Evolutionary conservation across 352 stramenopile species (phyloP), one percentile per base, ranked within the genome.

Genomic region (Globisporangium middletonii): DNA sequence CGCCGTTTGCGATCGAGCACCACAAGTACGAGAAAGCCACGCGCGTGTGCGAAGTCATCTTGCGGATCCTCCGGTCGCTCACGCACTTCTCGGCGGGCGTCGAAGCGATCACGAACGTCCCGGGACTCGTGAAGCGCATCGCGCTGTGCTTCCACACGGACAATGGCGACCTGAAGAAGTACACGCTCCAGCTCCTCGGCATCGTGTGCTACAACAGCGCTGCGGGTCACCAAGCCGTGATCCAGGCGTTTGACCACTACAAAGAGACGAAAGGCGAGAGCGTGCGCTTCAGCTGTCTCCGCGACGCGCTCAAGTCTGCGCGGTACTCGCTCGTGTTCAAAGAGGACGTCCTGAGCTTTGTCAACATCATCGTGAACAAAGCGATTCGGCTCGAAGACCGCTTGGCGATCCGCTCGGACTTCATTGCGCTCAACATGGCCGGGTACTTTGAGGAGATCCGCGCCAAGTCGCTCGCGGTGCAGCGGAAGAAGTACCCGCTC

Each of bases 291-390:
- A 89, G 77, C 55, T 94, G 83, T 53, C 57, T 94, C 33, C 79
- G 81, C 8, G 83, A 94, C 63, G 83, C 83, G 28, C 71, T 94
- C 30, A 88, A 86, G 57, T 94, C 83, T 44, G 86, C 83, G 12
- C 71, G 83, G 13, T 94, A 94, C 62, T 89, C 80, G 48, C 64
- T 94, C 2, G 76, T 86, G n/a, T 94, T 94, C 71, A 94, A 94
- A 52, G 83, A 94, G 69, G 83, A 94, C 57, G 83, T 94, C 59
- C 64, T 94, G 48, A 92, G 81, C 57, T 94, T 94, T 68, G 81
- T 94, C 49, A 94, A 94, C 71, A 92, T 94, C 62, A 91, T 94
- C 57, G 83, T 94, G 28, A 94, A 94, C 71, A 94, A 94, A 67
- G 83, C 81, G 3, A 90, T 94, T 30, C 76, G 81, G 13, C 60